A percentile compares a stretch with the other conserved stretches of the same genome.
These are phyloP conservation scores for Microbotryum intermedium DNA, from an alignment of 1,284 basidiomycete species.

Conservation along the genomic window DNA sequence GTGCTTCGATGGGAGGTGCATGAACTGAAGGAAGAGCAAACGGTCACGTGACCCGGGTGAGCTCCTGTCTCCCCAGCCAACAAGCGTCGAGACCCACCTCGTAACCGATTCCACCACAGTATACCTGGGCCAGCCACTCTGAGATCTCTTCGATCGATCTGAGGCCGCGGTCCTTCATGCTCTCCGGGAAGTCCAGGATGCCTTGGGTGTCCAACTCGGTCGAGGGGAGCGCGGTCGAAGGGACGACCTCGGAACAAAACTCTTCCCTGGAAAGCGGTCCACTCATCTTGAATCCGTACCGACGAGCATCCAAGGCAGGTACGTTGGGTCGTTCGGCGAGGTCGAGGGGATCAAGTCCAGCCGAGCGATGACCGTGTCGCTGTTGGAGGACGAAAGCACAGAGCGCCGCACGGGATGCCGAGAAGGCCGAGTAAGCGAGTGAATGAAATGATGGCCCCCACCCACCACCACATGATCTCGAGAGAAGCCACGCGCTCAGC, in stretches of 20 bases:
- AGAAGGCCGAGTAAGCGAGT: too few relatives aligned
- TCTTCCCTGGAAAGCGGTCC: conserved; percentile 49
- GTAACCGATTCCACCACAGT: conserved; percentile 74
- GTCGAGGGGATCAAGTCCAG: conserved; percentile 74
- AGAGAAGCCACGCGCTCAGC: not conserved
- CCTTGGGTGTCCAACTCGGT: conserved; percentile 9
- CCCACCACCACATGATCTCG: too few relatives aligned
- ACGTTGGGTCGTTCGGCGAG: conserved; percentile 75
- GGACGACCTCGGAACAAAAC: conserved; percentile 44
- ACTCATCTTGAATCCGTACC: conserved; percentile 60
- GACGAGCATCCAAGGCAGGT: conserved; percentile 62
- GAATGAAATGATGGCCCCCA: not conserved
- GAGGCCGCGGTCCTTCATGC: conserved; percentile 46
- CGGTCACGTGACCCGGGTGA: not conserved
- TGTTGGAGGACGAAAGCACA: not conserved
- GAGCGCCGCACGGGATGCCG: too few relatives aligned
- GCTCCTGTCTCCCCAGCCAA: too few relatives aligned
- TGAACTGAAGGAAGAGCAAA: conserved; percentile 50
- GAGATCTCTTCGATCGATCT: conserved; percentile 64
- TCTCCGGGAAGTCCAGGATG: conserved; percentile 23
- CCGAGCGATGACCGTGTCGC: conserved; percentile 68
- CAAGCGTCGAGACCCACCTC: conserved; percentile 35
- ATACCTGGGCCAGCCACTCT: conserved; percentile 58
- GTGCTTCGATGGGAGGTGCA: conserved; percentile 70
- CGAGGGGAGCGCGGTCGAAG: not conserved